Percentiles rank a stretch among this genome's conserved stretches.
These are phyloP conservation scores for Ophiostoma montium DNA, from an alignment of 2,329 filamentous ascomycete species.

Conservation along the genomic window DNA sequence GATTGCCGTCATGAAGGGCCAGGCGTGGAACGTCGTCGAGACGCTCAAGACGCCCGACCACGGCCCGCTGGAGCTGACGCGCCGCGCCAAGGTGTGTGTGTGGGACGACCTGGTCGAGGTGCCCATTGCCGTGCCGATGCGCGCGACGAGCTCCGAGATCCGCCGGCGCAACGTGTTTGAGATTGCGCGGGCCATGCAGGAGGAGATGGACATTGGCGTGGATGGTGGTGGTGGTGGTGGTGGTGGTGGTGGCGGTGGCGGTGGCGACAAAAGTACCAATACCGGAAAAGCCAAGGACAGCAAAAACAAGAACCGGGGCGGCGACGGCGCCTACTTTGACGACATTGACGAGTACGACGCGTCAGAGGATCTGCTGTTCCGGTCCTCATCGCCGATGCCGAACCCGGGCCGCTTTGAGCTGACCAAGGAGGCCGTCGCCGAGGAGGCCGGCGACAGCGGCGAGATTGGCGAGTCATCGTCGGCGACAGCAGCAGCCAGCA, in stretches of 20 bases:
- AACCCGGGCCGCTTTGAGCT: slow-evolving; percentile 66
- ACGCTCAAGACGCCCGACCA: slow-evolving; percentile 87
- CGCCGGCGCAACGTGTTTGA: slow-evolving; percentile 36
- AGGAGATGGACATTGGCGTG: slow-evolving; percentile 89
- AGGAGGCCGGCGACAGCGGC: slow-evolving; percentile 18
- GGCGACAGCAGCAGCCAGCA: background rate
- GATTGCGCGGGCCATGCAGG: slow-evolving; percentile 39
- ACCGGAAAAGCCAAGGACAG: slow-evolving; percentile 10
- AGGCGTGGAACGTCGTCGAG: slow-evolving; percentile 98
- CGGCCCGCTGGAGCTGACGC: slow-evolving; percentile 78
- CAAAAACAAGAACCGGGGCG: slow-evolving; percentile 18
- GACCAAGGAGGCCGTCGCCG: slow-evolving; percentile 29
- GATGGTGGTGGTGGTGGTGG: slow-evolving; percentile 25
- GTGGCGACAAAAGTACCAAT: background rate
- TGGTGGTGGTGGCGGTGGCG: background rate
- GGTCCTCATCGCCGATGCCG: slow-evolving; percentile 49
- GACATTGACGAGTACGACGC: slow-evolving; percentile 17
- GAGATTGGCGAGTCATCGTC: background rate
- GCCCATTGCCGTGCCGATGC: slow-evolving; percentile 83
- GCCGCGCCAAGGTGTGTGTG: slow-evolving; percentile 81
- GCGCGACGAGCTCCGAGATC: slow-evolving; percentile 71
- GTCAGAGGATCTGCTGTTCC: slow-evolving; percentile 54
- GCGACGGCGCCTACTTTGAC: background rate
- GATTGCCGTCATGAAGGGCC: slow-evolving; percentile 97
- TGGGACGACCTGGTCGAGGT: slow-evolving; percentile 98